phyloP scores from a whole-genome alignment of 2,329 filamentous ascomycete species.

The Sclerotinia subarctica region DNA sequence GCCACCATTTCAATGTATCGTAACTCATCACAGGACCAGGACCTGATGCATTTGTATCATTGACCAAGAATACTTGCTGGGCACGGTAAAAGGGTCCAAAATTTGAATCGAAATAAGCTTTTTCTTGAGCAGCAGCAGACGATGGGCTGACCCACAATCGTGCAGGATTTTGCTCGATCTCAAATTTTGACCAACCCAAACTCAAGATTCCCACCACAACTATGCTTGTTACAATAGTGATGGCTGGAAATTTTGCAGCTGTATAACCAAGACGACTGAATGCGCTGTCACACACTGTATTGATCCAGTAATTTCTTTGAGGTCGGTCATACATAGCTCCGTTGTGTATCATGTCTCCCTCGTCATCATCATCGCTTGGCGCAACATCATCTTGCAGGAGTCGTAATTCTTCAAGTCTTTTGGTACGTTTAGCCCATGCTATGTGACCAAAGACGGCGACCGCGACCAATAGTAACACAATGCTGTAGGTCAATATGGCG shows the following conservation, averaged over 20 bases:
- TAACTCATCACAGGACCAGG: slow-evolving; percentile 79
- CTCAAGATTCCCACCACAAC: slow-evolving; percentile 75
- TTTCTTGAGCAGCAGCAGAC: slow-evolving; percentile 86
- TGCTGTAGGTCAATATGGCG: slow-evolving; percentile 80
- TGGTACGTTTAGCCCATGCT: slow-evolving; percentile 69
- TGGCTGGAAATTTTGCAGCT: slow-evolving; percentile 77
- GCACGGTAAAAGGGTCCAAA: slow-evolving; percentile 96
- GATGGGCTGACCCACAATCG: slow-evolving; percentile 95
- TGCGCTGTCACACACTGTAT: slow-evolving; percentile 73
- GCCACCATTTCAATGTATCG: slow-evolving; percentile 91
- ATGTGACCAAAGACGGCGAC: slow-evolving; percentile 69
- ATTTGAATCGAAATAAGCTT: slow-evolving; percentile 85
- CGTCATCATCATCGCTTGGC: slow-evolving; percentile 89
- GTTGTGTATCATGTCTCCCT: slow-evolving; percentile 77
- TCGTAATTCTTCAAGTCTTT: slow-evolving; percentile 76
- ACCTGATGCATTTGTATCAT: slow-evolving; percentile 65
- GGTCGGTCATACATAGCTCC: slow-evolving; percentile 76
- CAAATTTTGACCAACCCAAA: slow-evolving; percentile 81
- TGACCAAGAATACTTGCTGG: slow-evolving; percentile 90
- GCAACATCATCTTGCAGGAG: slow-evolving; percentile 80
- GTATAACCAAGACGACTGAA: slow-evolving; percentile 78
- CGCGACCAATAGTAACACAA: slow-evolving; percentile 66
- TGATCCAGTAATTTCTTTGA: slow-evolving; percentile 75
- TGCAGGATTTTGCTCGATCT: slow-evolving; percentile 87
- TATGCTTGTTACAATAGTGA: slow-evolving; percentile 77